phyloP scores from a whole-genome alignment of 2,329 filamentous ascomycete species.

The Dothideomycetes sp. region DNA sequence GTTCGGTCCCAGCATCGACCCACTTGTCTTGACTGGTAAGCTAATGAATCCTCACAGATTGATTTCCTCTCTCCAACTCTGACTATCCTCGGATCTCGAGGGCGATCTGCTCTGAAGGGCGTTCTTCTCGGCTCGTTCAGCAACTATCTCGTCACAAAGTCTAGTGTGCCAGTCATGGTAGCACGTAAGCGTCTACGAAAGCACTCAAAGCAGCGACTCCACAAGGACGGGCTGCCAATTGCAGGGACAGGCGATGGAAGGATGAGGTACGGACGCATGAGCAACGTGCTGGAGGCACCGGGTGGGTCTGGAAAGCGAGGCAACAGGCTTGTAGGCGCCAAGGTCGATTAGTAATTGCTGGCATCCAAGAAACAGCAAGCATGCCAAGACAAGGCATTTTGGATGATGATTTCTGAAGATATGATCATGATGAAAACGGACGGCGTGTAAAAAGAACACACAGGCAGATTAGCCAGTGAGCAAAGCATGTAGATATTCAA shows the following conservation, averaged over 20 bases:
- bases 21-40: background rate
- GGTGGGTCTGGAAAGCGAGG: conserved; percentile 6
- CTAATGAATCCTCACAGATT: conserved; percentile 42
- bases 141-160: conserved; percentile 95
- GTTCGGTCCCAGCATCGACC: background rate
- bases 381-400: too few species aligned
- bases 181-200: conserved; percentile 54
- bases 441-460: too few species aligned
- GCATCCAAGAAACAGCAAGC: too few species aligned
- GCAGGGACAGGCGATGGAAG: conserved; percentile 10
- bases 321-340: conserved; percentile 11
- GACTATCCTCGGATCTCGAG: conserved; percentile 84
- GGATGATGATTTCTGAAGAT: too few species aligned
- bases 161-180: conserved; percentile 95
- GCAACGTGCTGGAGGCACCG: conserved; percentile 12
- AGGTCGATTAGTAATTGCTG: too few species aligned
- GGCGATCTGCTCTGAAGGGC: conserved; percentile 84
- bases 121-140: conserved; percentile 93
- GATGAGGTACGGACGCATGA: conserved; percentile 12
- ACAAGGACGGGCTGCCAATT: conserved; percentile 12
- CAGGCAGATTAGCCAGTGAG: too few species aligned
- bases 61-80: conserved; percentile 84
- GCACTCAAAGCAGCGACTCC: conserved; percentile 10
- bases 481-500: too few species aligned
- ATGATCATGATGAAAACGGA: too few species aligned